A percentile compares a stretch with the other conserved stretches of the same genome.
These are phyloP conservation scores for Peniophora sp. DNA, from an alignment of 1,284 basidiomycete species.

Conservation along the genomic window DNA sequence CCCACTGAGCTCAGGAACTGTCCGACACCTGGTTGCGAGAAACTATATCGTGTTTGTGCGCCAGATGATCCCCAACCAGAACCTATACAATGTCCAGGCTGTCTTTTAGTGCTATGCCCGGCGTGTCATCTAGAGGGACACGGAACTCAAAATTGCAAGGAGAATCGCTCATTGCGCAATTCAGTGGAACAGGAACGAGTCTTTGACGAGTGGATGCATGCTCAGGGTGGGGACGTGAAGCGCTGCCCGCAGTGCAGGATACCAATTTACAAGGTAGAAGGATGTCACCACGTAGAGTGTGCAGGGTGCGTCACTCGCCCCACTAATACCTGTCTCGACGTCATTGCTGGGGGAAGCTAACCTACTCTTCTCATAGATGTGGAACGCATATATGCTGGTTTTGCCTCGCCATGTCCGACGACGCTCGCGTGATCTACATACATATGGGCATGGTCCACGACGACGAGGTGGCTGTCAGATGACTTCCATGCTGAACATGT, in stretches of 20 bases:
- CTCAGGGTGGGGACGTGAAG: constrained; percentile 15
- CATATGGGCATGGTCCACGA: constrained; percentile 10
- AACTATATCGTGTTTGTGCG: background rate
- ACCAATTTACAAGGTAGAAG: constrained; percentile 40
- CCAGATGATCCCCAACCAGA: background rate
- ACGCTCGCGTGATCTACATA: constrained; percentile 4
- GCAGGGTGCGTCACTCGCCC: constrained; percentile 8
- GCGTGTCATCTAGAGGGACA: background rate
- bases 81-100: background rate
- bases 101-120: background rate
- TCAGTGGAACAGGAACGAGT: background rate
- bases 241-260: constrained; percentile 34
- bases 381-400: constrained; percentile 49
- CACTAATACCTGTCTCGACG: too few species aligned
- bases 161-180: background rate
- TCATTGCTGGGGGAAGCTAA: background rate
- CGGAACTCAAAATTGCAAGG: background rate
- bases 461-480: too few species aligned
- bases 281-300: constrained; percentile 52
- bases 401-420: constrained; percentile 32
- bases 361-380: constrained; percentile 21
- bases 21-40: background rate
- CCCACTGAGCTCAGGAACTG: background rate
- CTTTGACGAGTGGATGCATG: background rate
- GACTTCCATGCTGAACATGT: too few species aligned